Base-by-base conservation (phyloP, 2,329 filamentous ascomycete genomes). In the Coniochaeta sp. region DNA sequence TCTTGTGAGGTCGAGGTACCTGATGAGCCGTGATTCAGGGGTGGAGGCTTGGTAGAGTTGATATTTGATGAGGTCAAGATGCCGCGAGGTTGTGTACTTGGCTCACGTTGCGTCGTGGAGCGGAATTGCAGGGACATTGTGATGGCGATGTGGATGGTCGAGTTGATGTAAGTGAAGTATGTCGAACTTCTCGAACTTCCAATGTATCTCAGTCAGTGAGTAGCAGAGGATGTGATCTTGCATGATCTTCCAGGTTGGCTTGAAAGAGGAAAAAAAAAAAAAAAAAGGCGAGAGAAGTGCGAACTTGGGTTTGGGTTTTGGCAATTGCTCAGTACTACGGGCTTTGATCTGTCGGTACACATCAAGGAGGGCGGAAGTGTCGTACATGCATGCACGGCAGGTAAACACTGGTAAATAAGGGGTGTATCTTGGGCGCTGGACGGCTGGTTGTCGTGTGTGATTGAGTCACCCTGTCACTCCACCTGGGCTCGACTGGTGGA, bases 401-500 rank as follows among this genome's bases (percentile, higher is more conserved):
- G 26, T 56, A 36, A 56, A 28, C 34, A 38, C 54, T 28, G 54
- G n/a, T 56, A 56, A 56, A 56, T 56, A 56, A 56, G 54, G 54
- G 12, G 54, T 24, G 17, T 32, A 56, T 56, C 22, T 36, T 56
- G 17, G 54, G n/a, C 5, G 9, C 54, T 30, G n/a, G n/a, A n/a
- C n/a, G n/a, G n/a, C n/a, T n/a, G n/a, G n/a, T n/a, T n/a, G 3
- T 52, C 7, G 30, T 8, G 47, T 52, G 24, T 30, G 24, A 3
- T 56, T 56, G 54, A 56, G 54, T 56, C 54, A 56, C 54, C 32
- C 22, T 36, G 17, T 56, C 34, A 36, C 30, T 34, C 54, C 30
- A 56, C 14, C 10, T 4, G n/a, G 24, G 47, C 24, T 28, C 14
- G 30, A 26, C 24, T 56, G 54, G 54, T 38, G 34, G 16, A 22